Conservation (phyloP, 148 eudicot genomes). For the Nyssa sinensis region DNA sequence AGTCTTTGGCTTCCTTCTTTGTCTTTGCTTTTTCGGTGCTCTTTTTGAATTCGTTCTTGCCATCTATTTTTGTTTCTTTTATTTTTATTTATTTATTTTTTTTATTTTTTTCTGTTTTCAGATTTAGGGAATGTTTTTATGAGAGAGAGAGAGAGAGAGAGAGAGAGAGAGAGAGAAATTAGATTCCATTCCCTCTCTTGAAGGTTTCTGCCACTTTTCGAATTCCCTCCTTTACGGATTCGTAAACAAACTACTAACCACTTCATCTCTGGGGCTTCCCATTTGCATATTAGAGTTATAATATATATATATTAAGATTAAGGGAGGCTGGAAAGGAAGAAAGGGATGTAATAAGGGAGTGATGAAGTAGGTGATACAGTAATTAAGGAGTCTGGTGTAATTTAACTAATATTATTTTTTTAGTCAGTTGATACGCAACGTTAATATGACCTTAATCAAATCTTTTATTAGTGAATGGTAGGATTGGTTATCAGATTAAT, state of each 20-base stretch:
- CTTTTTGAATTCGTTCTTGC: constrained; percentile 21
- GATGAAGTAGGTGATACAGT: no score
- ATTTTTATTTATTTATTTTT: background rate
- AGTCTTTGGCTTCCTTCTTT: constrained; percentile 1
- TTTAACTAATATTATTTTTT: no score
- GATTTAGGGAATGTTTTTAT: constrained; percentile 20
- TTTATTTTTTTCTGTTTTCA: constrained; percentile 1
- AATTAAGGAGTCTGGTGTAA: background rate
- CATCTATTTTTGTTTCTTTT: constrained; percentile 6
- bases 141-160: background rate
- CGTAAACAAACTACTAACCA: background rate
- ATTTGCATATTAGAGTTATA: background rate
- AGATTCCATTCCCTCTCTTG: constrained; percentile 74
- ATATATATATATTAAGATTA: background rate
- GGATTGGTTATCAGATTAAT: no score
- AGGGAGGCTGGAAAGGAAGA: no score
- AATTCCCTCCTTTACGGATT: constrained; percentile 39
- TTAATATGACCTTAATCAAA: no score
- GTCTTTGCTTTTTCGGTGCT: constrained; percentile 18
- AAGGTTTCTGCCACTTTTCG: constrained; percentile 46
- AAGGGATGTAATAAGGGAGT: no score
- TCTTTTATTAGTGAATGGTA: no score
- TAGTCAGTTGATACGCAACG: no score
- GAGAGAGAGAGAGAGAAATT: constrained; percentile 18
- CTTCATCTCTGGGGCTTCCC: constrained; percentile 2